Conservation (phyloP, 2,329 filamentous ascomycete species). For the Gnomoniopsis sp. region DNA sequence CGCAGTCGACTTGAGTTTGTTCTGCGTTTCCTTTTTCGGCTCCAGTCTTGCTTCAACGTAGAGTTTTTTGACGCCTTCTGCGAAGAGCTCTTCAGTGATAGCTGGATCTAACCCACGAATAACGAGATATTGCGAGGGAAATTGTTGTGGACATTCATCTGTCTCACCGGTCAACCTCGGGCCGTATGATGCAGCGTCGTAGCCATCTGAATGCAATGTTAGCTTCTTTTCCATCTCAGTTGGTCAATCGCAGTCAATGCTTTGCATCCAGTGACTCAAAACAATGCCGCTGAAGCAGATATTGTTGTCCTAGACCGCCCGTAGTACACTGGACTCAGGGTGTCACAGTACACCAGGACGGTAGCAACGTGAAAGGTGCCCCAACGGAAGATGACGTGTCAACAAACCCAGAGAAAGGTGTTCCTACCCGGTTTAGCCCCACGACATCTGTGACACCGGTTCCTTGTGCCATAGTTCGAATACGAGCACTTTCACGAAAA, state of each 20-base stretch:
- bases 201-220: conserved; percentile 12
- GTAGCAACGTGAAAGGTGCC: neutral
- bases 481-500: conserved; percentile 43
- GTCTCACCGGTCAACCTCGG: conserved; percentile 40
- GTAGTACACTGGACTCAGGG: neutral
- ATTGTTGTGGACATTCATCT: conserved; percentile 41
- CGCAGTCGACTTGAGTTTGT: conserved; percentile 58
- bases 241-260: neutral
- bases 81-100: conserved; percentile 69
- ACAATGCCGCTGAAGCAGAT: neutral
- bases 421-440: conserved; percentile 47
- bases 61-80: conserved; percentile 69
- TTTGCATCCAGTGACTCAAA: neutral
- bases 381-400: neutral
- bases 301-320: neutral
- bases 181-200: conserved; percentile 25
- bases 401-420: neutral
- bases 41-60: conserved; percentile 52
- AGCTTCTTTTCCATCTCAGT: neutral
- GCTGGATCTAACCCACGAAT: conserved; percentile 68
- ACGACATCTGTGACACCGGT: conserved; percentile 57
- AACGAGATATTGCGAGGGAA: conserved; percentile 72
- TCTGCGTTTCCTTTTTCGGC: conserved; percentile 37
- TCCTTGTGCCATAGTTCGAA: conserved; percentile 54
- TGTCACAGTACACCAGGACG: neutral